Evolutionary conservation across 2,329 filamentous ascomycete species (phyloP).

Genomic region (Torrubiella hemipterigena): DNA sequence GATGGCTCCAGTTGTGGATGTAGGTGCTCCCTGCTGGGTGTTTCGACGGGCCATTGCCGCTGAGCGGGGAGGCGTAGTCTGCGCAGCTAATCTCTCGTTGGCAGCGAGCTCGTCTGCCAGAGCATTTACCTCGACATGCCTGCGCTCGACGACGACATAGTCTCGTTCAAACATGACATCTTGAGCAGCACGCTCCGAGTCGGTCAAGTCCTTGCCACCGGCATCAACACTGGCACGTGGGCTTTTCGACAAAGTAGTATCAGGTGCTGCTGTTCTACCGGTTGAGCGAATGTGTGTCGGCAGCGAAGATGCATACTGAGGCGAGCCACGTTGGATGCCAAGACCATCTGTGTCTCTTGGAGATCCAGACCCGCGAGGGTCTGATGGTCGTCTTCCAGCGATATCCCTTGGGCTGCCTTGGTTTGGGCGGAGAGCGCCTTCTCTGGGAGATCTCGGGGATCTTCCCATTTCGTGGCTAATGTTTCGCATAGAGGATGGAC

Average conservation of each 20-base stretch:
- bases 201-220: conserved; percentile 27
- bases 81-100: conserved; percentile 51
- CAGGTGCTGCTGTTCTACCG: conserved; percentile 7
- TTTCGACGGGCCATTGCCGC: conserved; percentile 60
- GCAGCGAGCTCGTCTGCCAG: conserved; percentile 90
- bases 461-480: conserved; percentile 20
- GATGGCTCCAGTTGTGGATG: conserved; percentile 57
- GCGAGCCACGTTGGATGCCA: conserved; percentile 35
- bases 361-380: conserved; percentile 25
- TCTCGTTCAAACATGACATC: conserved; percentile 87
- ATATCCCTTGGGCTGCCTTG: conserved; percentile 27
- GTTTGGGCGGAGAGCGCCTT: conserved; percentile 28
- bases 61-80: conserved; percentile 37
- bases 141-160: conserved; percentile 92
- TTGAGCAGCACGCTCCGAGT: conserved; percentile 63
- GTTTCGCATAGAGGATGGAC: conserved; percentile 18
- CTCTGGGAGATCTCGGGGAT: conserved; percentile 26
- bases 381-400: conserved; percentile 12
- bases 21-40: conserved; percentile 64
- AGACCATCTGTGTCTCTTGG: conserved; percentile 37
- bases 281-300: conserved; percentile 27
- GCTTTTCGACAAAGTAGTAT: not conserved
- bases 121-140: conserved; percentile 90
- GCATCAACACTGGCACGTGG: conserved; percentile 8
- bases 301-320: conserved; percentile 35